Evolutionary conservation across 176 grass and related monocot species (phyloP), one percentile per base, ranked within the genome.

Genomic region (Themeda triandra): DNA sequence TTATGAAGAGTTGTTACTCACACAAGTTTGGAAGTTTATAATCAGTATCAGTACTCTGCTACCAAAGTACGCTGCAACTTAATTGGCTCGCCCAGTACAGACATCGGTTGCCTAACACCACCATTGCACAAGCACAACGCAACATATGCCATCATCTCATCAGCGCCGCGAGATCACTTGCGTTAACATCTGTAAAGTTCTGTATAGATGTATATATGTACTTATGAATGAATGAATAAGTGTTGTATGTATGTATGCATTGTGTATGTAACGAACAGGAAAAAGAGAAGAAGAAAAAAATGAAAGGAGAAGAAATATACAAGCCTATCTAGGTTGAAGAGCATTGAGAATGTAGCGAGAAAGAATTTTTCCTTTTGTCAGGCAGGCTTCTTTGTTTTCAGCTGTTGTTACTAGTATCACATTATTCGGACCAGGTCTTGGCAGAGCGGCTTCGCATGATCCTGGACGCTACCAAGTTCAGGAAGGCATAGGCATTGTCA

Each of bases 381-480:
- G 72, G 85, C 71, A 90, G 72, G 85, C 80, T 82, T 94, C 86
- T 91, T 83, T 80, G 82, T 54, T 86, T 94, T 80, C 85, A 86
- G 83, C 79, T 86, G 85, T 82, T 83, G 87, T 85, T 80, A 91
- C 86, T 86, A 76, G 82, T 56, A 86, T 77, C 69, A 86, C 63
- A 90, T 91, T 80, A 88, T 83, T 87, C 66, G 73, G 78, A 84
- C 72, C 86, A 77, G 75, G 54, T 80, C 78, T 91, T 83, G 70
- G 86, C 78, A 89, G 86, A 86, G 80, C 87, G 91, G 83, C 83
- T 91, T 91, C 86, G 67, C 90, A 42, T 90, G 90, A 92, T 83
- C 84, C 76, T 84, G 88, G 79, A 51, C 24, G 59, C 89, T 92
- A 46, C 82, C 82, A 89, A 87, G 87, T 88, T 92, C 90, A 94